These are phyloP conservation scores for Globisporangium radiosum DNA, from an alignment of 352 stramenopile genomes.

Conservation along the genomic window DNA sequence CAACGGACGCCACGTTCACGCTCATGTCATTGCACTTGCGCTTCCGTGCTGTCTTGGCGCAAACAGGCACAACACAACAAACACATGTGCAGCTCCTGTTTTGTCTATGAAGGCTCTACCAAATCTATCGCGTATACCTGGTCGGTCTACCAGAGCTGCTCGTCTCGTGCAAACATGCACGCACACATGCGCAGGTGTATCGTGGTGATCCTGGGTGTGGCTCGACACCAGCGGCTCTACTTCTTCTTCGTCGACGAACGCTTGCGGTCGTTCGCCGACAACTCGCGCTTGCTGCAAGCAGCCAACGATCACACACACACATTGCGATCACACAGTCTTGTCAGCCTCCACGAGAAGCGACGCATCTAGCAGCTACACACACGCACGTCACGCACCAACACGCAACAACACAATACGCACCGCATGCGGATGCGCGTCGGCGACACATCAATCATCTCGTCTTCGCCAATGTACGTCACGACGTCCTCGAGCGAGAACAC, in stretches of 20 bases:
- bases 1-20: too few relatives aligned
- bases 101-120: background rate
- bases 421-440: constrained; percentile 91
- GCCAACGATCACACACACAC: background rate
- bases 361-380: background rate
- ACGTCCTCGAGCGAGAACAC: constrained; percentile 95
- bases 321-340: too few relatives aligned
- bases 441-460: constrained; percentile 99
- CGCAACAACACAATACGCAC: constrained; percentile 14
- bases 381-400: background rate
- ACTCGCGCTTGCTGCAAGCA: constrained; percentile 48
- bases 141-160: too few relatives aligned
- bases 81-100: too few relatives aligned
- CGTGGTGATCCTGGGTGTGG: too few relatives aligned
- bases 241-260: constrained; percentile 47
- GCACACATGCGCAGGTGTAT: too few relatives aligned
- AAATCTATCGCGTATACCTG: background rate
- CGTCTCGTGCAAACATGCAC: too few relatives aligned
- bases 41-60: too few relatives aligned
- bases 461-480: constrained; percentile 96
- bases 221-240: constrained; percentile 13
- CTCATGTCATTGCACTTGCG: too few relatives aligned
- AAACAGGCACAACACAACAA: too few relatives aligned
- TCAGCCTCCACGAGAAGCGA: too few relatives aligned
- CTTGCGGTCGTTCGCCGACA: constrained; percentile 58